These are phyloP conservation scores for Boletus bicolor DNA, from an alignment of 768 basidiomycete species.

Conservation along the genomic window DNA sequence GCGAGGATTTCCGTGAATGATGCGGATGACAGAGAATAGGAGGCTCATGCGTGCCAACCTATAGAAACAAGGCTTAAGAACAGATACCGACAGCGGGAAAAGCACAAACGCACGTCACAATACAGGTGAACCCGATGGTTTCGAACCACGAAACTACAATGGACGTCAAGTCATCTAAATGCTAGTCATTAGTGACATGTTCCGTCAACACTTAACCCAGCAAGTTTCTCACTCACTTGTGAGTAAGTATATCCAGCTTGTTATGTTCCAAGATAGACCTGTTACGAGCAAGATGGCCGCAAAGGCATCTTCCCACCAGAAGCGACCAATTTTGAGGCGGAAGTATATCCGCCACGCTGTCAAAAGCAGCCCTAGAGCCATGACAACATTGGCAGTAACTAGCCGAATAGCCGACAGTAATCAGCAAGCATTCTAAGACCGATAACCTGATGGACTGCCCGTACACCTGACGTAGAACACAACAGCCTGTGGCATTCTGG, in stretches of 20 bases:
- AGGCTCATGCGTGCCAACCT: conserved; percentile 10
- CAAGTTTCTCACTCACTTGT: not conserved
- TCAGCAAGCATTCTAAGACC: not conserved
- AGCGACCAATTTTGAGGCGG: conserved; percentile 4
- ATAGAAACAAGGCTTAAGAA: not conserved
- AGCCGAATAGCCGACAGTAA: not conserved
- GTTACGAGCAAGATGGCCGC: not conserved
- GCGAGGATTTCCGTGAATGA: not conserved
- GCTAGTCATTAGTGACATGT: not conserved
- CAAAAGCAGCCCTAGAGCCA: not conserved
- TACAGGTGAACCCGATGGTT: not conserved
- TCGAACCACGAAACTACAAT: not conserved
- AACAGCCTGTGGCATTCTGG: not conserved
- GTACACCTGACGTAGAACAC: not conserved
- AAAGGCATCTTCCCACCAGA: conserved; percentile 18
- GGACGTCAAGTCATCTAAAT: not conserved
- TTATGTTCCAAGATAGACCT: not conserved
- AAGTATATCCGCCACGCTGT: conserved; percentile 4
- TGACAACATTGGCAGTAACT: not conserved
- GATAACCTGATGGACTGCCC: not conserved
- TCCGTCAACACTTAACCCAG: not conserved
- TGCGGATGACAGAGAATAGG: conserved; percentile 11
- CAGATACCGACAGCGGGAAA: too few relatives aligned
- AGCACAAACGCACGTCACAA: not conserved
- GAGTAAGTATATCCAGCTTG: not conserved